Evolutionary conservation across 345 rosid genomes (phyloP).

Genomic region (Lenwebbia sp.): DNA sequence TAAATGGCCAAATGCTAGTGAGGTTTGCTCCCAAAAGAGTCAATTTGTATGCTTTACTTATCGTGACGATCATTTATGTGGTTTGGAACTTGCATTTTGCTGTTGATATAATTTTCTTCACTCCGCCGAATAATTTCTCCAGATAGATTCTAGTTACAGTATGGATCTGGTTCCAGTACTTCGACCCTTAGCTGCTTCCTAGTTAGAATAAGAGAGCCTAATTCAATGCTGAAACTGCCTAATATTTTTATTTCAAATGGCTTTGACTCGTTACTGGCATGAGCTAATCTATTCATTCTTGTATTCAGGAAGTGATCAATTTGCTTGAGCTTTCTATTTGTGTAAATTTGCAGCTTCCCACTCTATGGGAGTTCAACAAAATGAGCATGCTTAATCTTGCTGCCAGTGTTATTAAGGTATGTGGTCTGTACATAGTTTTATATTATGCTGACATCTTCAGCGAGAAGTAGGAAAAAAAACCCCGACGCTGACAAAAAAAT

Average conservation of each 20-base stretch:
- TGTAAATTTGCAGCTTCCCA: slow-evolving; percentile 52
- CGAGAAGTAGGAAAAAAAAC: neutral
- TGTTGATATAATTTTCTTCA: neutral
- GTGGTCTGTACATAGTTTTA: neutral
- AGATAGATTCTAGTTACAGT: neutral
- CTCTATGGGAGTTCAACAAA: slow-evolving; percentile 79
- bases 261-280: neutral
- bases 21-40: slow-evolving; percentile 37
- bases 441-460: neutral
- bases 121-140: neutral
- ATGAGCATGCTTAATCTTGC: slow-evolving; percentile 89
- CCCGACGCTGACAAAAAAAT: neutral
- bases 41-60: neutral
- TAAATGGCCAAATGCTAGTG: slow-evolving; percentile 85
- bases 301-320: slow-evolving; percentile 1
- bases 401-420: slow-evolving; percentile 76
- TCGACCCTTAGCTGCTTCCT: neutral
- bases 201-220: neutral
- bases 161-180: neutral
- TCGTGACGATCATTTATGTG: neutral
- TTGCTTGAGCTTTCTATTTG: neutral
- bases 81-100: neutral
- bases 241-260: neutral
- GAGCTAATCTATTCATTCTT: neutral
- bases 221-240: neutral